Conservation (phyloP, 805 yeast genomes). For the Pichia rugopelliculosa region DNA sequence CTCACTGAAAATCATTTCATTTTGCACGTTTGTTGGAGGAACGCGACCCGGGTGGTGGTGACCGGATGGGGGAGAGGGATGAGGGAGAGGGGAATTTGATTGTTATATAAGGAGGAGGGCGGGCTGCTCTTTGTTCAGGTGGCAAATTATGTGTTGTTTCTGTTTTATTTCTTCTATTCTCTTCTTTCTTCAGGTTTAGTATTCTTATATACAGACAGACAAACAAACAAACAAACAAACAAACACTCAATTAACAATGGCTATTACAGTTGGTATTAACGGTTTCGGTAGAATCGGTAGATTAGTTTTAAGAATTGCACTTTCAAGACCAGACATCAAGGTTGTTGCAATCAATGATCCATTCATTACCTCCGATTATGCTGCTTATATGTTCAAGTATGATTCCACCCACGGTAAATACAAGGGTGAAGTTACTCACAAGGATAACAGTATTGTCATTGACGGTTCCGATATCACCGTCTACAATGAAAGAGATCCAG, state of each 20-base stretch:
- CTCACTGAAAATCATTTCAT: too few species aligned
- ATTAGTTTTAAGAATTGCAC: conserved; percentile 77
- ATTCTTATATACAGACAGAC: conserved; percentile 31
- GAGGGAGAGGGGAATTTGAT: too few species aligned
- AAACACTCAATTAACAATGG: conserved; percentile 28
- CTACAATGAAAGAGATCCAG: conserved; percentile 80
- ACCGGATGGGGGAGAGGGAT: too few species aligned
- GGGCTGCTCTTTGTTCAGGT: neutral
- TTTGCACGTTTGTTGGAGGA: neutral
- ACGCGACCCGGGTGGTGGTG: neutral
- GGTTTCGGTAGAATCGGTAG: conserved; percentile 96
- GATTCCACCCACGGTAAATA: conserved; percentile 88
- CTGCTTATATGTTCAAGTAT: conserved; percentile 92
- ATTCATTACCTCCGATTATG: conserved; percentile 82
- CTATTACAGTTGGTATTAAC: conserved; percentile 78
- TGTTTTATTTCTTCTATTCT: neutral
- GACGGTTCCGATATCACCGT: conserved; percentile 61
- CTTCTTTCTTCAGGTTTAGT: neutral
- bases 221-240: neutral
- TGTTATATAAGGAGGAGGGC: too few species aligned
- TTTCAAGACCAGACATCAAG: conserved; percentile 64
- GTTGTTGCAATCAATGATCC: conserved; percentile 90
- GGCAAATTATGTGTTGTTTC: neutral
- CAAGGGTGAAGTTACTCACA: conserved; percentile 61
- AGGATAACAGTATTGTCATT: conserved; percentile 55